Evolutionary conservation across 306 rosid genomes (phyloP).

Genomic region (Geum urbanum): DNA sequence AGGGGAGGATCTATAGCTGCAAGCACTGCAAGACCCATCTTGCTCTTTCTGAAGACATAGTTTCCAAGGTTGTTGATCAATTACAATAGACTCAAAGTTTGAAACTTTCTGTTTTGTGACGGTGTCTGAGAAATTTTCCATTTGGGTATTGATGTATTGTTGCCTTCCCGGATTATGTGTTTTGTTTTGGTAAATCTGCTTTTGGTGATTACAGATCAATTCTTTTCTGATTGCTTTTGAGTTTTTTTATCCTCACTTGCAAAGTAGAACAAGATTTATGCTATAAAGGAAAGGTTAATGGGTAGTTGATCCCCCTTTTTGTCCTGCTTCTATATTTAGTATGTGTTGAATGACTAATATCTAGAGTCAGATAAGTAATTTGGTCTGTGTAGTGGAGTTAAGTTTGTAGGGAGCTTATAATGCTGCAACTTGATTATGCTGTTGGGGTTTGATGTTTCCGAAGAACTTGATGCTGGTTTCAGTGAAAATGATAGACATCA

Average conservation of each 20-base stretch:
- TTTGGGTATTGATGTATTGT: constrained; percentile 16
- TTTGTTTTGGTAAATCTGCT: neutral
- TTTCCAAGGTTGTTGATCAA: constrained; percentile 53
- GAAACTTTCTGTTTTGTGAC: neutral
- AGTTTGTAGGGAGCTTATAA: no score
- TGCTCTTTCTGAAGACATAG: constrained; percentile 59
- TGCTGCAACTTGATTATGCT: constrained; percentile 1
- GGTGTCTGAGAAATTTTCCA: constrained; percentile 3
- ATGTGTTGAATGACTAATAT: neutral
- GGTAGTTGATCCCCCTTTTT: constrained; percentile 6
- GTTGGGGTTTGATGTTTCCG: neutral
- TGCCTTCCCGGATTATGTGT: neutral
- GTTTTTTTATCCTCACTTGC: neutral
- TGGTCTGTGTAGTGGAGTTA: neutral
- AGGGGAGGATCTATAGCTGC: constrained; percentile 81
- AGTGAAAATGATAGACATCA: neutral
- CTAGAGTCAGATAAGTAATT: neutral
- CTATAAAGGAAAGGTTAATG: neutral
- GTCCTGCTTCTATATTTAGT: neutral
- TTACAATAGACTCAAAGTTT: constrained; percentile 6
- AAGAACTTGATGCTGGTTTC: constrained; percentile 1
- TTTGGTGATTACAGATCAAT: constrained; percentile 5
- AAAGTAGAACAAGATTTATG: neutral
- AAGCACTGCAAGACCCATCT: constrained; percentile 76
- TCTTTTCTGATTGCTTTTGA: neutral